phyloP scores from a whole-genome alignment of 139 green algal species.

The Limnomonas spitsbergensis region DNA sequence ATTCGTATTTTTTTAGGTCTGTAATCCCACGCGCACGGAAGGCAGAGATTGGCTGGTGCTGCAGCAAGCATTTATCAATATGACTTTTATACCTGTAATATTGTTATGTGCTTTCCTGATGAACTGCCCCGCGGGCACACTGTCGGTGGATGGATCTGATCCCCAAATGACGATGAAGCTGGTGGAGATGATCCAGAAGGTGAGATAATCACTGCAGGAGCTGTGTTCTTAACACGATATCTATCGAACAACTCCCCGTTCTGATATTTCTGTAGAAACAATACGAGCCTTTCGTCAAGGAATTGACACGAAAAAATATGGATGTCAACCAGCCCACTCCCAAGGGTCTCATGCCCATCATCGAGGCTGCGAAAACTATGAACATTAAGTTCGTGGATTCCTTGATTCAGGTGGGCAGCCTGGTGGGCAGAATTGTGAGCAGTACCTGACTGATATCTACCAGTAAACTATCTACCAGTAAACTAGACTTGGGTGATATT shows the following conservation, averaged over 20 bases:
- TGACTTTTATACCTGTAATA: too few relatives aligned
- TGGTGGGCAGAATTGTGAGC: neutral
- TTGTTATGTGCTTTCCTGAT: too few relatives aligned
- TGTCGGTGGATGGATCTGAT: neutral
- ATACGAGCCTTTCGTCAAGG: neutral
- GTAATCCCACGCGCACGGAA: too few relatives aligned
- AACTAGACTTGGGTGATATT: constrained; percentile 13
- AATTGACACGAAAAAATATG: neutral
- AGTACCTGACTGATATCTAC: too few relatives aligned
- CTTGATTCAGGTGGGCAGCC: constrained; percentile 29
- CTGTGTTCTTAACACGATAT: neutral
- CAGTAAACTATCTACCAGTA: neutral
- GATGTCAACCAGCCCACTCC: constrained; percentile 17
- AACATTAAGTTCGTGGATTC: constrained; percentile 40
- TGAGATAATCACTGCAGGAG: too few relatives aligned
- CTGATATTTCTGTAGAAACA: constrained; percentile 5
- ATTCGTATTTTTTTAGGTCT: too few relatives aligned
- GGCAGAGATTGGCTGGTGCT: too few relatives aligned
- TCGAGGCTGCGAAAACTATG: constrained; percentile 32
- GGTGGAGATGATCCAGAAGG: constrained; percentile 9
- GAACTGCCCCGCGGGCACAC: too few relatives aligned
- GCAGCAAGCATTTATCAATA: too few relatives aligned
- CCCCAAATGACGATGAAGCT: neutral
- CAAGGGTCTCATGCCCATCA: neutral
- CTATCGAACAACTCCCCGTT: neutral